phyloP scores from a whole-genome alignment of 2,329 filamentous ascomycete genomes.

The Malbranchea cinnamomea region DNA sequence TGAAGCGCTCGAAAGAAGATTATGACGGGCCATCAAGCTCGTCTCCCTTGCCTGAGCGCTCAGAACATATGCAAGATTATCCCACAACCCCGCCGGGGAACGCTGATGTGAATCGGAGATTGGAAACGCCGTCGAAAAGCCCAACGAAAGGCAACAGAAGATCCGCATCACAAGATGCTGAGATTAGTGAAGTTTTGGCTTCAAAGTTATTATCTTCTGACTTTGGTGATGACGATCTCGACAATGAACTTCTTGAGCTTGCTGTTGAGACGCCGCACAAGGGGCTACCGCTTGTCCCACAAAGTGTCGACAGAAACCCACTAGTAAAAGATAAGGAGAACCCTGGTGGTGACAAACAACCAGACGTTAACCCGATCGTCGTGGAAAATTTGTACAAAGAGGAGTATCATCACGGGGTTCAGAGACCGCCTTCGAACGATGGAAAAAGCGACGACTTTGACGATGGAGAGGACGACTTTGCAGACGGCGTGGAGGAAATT shows the following conservation, averaged over 20 bases:
- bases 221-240: slow-evolving; percentile 34
- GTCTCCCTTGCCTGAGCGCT: slow-evolving; percentile 26
- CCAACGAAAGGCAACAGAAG: too few relatives aligned
- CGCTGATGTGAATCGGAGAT: slow-evolving; percentile 5
- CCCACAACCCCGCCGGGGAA: slow-evolving; percentile 19
- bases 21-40: slow-evolving; percentile 25
- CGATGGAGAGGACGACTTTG: slow-evolving; percentile 50
- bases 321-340: too few relatives aligned
- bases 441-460: slow-evolving; percentile 46
- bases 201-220: slow-evolving; percentile 30
- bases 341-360: too few relatives aligned
- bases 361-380: too few relatives aligned
- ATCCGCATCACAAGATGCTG: neutral
- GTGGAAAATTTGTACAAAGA: slow-evolving; percentile 10
- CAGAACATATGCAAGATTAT: slow-evolving; percentile 17
- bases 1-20: slow-evolving; percentile 18
- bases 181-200: neutral
- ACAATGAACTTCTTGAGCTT: slow-evolving; percentile 30
- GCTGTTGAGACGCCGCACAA: slow-evolving; percentile 5
- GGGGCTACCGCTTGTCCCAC: neutral
- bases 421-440: neutral
- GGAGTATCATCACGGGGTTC: neutral
- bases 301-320: too few relatives aligned
- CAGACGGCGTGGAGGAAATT: slow-evolving; percentile 43
- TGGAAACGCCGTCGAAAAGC: slow-evolving; percentile 15